Evolutionary conservation across 2,329 filamentous ascomycete genomes (phyloP), one percentile per base, ranked within the genome.

Genomic region (Aquanectria penicillioides): DNA sequence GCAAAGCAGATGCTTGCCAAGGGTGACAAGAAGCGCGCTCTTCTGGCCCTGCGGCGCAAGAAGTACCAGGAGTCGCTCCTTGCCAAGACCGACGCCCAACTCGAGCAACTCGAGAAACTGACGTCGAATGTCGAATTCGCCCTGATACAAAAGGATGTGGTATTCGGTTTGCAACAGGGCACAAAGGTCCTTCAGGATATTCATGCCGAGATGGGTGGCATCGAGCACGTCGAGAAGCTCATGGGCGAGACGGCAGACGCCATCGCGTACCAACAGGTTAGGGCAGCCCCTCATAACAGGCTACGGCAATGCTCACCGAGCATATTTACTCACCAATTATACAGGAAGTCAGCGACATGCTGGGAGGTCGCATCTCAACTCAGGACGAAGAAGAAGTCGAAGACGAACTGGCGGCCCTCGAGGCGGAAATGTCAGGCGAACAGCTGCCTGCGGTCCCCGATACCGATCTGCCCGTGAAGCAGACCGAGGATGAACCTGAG

Each of bases 311-410:
- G 8, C 15, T 31, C 20, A 17, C 25, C 20, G 12, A 15, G n/a
- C 33, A 17, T 17, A 10, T 9, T 17, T 61, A 26, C 67, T 69
- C 11, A 69, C 57, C 8, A 8, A 20, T 26, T 33, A 26, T 66
- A 64, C 70, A 97, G 91, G 94, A 99, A 81, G 86, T 99, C 68
- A 95, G 90, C 77, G 92, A 97, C 46, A 91, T 97, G 85, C 86
- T 99, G 3, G 91, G 89, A 28, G 91, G 91, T 11, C 88, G 89
- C 68, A 94, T 99, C 80, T 92, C 93, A 12, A 95, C 93, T 71
- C 91, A 96, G 70, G 95, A 99, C 76, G 95, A 99, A 76, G 94
- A 98, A 72, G 95, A 97, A 71, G 95, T 99, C 28, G 95, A 99
- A 74, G 94, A 97, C 71, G 95, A 99, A 78, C 81, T 99, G 49